These are phyloP conservation scores for Ophiostoma sp. DNA, from an alignment of 2,329 filamentous ascomycete species.

Conservation along the genomic window DNA sequence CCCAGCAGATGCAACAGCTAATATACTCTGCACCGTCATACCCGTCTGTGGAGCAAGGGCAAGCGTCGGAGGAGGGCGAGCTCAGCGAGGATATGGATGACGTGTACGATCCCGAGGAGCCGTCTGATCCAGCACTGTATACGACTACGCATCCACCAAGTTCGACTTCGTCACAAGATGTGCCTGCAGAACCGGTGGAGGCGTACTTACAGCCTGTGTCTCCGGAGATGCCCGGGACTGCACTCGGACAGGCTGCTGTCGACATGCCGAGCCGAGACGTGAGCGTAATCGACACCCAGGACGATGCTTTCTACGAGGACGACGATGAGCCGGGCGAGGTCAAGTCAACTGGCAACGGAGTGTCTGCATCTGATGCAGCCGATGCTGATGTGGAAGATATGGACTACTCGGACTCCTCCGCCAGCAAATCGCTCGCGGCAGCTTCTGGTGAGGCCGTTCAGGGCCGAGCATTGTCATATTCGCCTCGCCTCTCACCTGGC, in stretches of 20 bases:
- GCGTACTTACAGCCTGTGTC: not conserved
- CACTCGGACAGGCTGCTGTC: constrained; percentile 14
- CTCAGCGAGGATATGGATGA: constrained; percentile 54
- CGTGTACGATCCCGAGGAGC: constrained; percentile 17
- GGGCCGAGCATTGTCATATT: constrained; percentile 23
- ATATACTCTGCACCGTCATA: constrained; percentile 11
- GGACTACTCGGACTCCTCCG: constrained; percentile 22
- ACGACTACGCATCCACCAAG: not conserved
- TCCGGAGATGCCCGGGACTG: constrained; percentile 3
- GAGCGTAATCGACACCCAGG: constrained; percentile 26
- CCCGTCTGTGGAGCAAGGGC: constrained; percentile 16
- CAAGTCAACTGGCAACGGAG: constrained; percentile 19
- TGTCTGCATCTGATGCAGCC: constrained; percentile 18
- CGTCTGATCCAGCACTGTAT: constrained; percentile 7
- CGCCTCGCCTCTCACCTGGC: constrained; percentile 22
- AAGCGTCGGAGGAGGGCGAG: constrained; percentile 63
- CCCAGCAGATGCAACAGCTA: not conserved
- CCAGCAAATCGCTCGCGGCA: constrained; percentile 10
- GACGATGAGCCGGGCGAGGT: constrained; percentile 23
- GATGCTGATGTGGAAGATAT: constrained; percentile 26
- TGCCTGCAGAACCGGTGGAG: constrained; percentile 2
- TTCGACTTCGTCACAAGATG: constrained; percentile 8
- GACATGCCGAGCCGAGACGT: constrained; percentile 24
- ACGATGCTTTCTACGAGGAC: constrained; percentile 27
- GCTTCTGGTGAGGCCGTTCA: not conserved